Base-by-base conservation (phyloP, 2,329 filamentous ascomycete species). In the Byssothecium circinans region DNA sequence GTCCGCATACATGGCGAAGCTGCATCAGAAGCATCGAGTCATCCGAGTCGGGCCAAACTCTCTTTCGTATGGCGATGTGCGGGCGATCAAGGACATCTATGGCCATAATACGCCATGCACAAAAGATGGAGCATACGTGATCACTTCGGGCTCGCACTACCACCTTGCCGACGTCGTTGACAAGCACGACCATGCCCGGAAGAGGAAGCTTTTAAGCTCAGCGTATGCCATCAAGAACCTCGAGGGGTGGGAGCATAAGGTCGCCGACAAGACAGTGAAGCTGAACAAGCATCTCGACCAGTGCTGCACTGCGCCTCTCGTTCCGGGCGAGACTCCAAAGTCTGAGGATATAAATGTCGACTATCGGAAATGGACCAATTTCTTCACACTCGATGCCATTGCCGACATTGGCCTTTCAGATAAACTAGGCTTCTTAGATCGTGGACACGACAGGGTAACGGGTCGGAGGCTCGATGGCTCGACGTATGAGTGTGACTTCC, bases 311-410 rank as follows among this genome's bases (percentile, higher is more conserved):
- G 49, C 55, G 0, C 71, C 75, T 1, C 61, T 73, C 5, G 40
- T 40, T 15, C 41, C 50, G n/a, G 54, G 56, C 12, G 40, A 54
- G 5, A 35, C 51, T 32, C 62, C 67, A 8, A 56, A 67, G n/a
- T 49, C 68, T 1, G 57, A 66, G 20, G 77, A 80, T 39, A 45
- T 79, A n/a, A 77, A 68, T 0, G 67, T 82, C 15, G 77, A 82
- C 55, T 78, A 76, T 44, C 74, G 78, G 3, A 67, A 69, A 5
- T 82, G 75, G 75, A 71, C 74, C 19, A 82, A 81, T 61, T 80
- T 79, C 67, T 82, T 82, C 60, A 79, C 78, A 0, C 68, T 82
- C 12, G 80, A 83, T 47, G 79, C 78, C 2, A 81, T 82, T 41
- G 78, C 76, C 14, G 77, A 82, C 43, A 82, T 83, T 58, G 80